phyloP scores from a whole-genome alignment of 106 monocot species.

The Chionographis japonica region DNA sequence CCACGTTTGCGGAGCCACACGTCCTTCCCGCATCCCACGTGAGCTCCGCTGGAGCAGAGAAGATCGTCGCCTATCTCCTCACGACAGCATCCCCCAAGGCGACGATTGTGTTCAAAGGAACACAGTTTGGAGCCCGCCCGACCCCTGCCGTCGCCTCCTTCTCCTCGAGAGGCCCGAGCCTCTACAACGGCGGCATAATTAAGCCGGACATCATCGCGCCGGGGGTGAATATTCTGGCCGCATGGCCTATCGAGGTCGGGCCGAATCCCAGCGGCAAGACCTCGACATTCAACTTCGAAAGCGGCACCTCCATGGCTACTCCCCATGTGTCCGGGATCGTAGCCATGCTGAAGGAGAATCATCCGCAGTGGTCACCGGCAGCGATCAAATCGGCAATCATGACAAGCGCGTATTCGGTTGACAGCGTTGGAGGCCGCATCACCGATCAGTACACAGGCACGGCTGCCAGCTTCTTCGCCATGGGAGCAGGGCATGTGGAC shows the following conservation, averaged over 20 bases:
- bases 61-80: not conserved
- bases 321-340: too few relatives aligned
- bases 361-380: too few relatives aligned
- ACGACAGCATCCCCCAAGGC: not conserved
- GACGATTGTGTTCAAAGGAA: not conserved
- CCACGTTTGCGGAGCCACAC: not conserved
- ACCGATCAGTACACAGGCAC: too few relatives aligned
- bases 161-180: constrained; percentile 1
- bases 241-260: not conserved
- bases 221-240: not conserved
- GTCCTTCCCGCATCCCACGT: not conserved
- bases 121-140: not conserved
- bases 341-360: too few relatives aligned
- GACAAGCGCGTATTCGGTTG: too few relatives aligned
- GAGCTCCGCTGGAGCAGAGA: not conserved
- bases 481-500: too few relatives aligned
- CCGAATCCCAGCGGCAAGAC: too few relatives aligned
- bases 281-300: too few relatives aligned
- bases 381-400: too few relatives aligned
- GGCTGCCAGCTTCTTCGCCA: too few relatives aligned
- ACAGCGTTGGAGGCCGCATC: too few relatives aligned
- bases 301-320: too few relatives aligned
- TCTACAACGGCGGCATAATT: not conserved
- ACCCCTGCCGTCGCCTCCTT: not conserved
- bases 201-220: constrained; percentile 9